Evolutionary conservation across 1,284 basidiomycete species (phyloP).

Genomic region (Grifola frondosa): DNA sequence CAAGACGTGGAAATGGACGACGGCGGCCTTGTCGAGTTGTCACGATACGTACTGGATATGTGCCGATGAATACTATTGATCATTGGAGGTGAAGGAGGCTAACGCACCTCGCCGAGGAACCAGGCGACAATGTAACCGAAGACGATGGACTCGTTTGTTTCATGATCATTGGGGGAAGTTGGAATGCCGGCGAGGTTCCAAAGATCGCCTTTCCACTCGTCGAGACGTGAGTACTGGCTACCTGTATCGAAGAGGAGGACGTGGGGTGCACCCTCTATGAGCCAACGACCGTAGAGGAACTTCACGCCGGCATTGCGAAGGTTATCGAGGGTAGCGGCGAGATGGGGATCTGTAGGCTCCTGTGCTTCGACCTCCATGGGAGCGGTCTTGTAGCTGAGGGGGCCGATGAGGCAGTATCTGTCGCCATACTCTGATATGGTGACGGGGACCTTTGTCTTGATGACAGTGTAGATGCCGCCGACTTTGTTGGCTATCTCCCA

Average conservation of each 20-base stretch:
- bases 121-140: slow-evolving; percentile 98
- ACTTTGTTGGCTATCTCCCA: slow-evolving; percentile 97
- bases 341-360: slow-evolving; percentile 73
- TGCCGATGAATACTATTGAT: too few species aligned
- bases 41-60: slow-evolving; percentile 81
- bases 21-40: slow-evolving; percentile 79
- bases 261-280: slow-evolving; percentile 91
- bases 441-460: slow-evolving; percentile 97
- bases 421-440: slow-evolving; percentile 91
- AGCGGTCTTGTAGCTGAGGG: slow-evolving; percentile 94
- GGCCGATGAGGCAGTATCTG: slow-evolving; percentile 89
- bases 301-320: slow-evolving; percentile 91
- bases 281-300: slow-evolving; percentile 92
- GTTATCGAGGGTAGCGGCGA: slow-evolving; percentile 65
- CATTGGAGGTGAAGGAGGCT: too few species aligned
- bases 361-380: slow-evolving; percentile 96
- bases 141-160: slow-evolving; percentile 96
- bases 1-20: slow-evolving; percentile 96
- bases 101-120: slow-evolving; percentile 91
- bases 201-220: slow-evolving; percentile 97
- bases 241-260: slow-evolving; percentile 95
- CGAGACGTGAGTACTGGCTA: slow-evolving; percentile 80
- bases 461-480: slow-evolving; percentile 98
- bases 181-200: slow-evolving; percentile 99
- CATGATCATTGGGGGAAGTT: slow-evolving; percentile 90